Evolutionary conservation across 768 basidiomycete species (phyloP).

Genomic region (Termitomyces sp.): DNA sequence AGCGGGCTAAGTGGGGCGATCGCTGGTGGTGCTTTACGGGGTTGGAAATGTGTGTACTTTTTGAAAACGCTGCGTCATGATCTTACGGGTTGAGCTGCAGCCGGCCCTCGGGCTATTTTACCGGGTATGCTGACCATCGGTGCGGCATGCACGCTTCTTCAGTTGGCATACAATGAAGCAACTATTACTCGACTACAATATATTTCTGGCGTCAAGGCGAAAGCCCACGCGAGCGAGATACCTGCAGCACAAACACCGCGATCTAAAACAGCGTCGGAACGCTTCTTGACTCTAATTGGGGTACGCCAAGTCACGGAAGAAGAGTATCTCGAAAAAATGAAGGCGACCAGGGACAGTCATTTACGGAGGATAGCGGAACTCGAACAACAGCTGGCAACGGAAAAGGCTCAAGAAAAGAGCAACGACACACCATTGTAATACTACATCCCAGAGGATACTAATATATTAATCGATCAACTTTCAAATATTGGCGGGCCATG

Average conservation of each 20-base stretch:
- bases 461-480: background rate
- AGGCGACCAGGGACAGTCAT: conserved; percentile 47
- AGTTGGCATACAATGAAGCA: conserved; percentile 69
- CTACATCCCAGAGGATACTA: background rate
- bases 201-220: conserved; percentile 31
- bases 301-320: conserved; percentile 62
- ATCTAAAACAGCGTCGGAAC: conserved; percentile 25
- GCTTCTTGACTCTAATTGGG: conserved; percentile 40
- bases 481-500: background rate
- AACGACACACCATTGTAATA: conserved; percentile 6
- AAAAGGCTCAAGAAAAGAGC: conserved; percentile 21
- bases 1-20: conserved; percentile 67
- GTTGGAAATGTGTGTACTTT: conserved; percentile 46
- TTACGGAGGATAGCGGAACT: conserved; percentile 54
- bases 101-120: conserved; percentile 49
- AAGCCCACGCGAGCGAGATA: conserved; percentile 12
- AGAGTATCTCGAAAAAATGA: conserved; percentile 59
- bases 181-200: conserved; percentile 54
- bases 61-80: background rate
- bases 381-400: conserved; percentile 34
- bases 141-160: conserved; percentile 53
- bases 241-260: conserved; percentile 2
- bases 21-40: conserved; percentile 55
- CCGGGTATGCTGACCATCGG: conserved; percentile 59
- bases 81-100: conserved; percentile 28